Evolutionary conservation across 352 stramenopile genomes (phyloP).

Genomic region (Globisporangium middletonii): DNA sequence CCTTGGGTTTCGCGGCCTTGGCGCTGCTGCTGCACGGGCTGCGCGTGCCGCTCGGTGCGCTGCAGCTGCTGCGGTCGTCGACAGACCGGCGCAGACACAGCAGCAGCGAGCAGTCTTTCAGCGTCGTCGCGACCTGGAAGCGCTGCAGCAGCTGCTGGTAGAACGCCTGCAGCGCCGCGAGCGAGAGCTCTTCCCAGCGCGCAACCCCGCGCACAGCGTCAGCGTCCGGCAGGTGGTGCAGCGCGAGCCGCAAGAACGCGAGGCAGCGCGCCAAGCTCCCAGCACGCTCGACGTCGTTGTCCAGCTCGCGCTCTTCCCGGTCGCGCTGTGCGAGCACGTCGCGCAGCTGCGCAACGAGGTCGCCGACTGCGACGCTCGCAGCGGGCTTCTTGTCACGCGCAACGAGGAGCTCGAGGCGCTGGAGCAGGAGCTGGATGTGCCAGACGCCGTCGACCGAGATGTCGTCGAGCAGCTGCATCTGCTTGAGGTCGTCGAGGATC

Average conservation of each 20-base stretch:
- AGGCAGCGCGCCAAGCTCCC: slow-evolving; percentile 41
- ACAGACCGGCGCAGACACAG: slow-evolving; percentile 55
- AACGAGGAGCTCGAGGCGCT: slow-evolving; percentile 22
- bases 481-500: slow-evolving; percentile 77
- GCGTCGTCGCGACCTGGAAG: slow-evolving; percentile 78
- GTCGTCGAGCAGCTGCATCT: slow-evolving; percentile 78
- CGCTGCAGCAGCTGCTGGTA: slow-evolving; percentile 60
- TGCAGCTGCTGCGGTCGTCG: slow-evolving; percentile 14
- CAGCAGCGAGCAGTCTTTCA: slow-evolving; percentile 83
- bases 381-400: slow-evolving; percentile 1
- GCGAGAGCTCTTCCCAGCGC: slow-evolving; percentile 31
- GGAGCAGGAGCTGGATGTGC: slow-evolving; percentile 52
- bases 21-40: slow-evolving; percentile 13
- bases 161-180: slow-evolving; percentile 39
- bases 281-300: slow-evolving; percentile 32
- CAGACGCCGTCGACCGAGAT: slow-evolving; percentile 76
- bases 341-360: slow-evolving; percentile 8
- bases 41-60: not conserved
- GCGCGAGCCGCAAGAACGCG: slow-evolving; percentile 42
- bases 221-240: slow-evolving; percentile 34
- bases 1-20: not conserved
- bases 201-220: slow-evolving; percentile 18
- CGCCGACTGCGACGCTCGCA: slow-evolving; percentile 26
- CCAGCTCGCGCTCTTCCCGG: slow-evolving; percentile 12
- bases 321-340: slow-evolving; percentile 1